Conservation (phyloP, 805 yeast species). For the Barnettozyma wickerhamii region DNA sequence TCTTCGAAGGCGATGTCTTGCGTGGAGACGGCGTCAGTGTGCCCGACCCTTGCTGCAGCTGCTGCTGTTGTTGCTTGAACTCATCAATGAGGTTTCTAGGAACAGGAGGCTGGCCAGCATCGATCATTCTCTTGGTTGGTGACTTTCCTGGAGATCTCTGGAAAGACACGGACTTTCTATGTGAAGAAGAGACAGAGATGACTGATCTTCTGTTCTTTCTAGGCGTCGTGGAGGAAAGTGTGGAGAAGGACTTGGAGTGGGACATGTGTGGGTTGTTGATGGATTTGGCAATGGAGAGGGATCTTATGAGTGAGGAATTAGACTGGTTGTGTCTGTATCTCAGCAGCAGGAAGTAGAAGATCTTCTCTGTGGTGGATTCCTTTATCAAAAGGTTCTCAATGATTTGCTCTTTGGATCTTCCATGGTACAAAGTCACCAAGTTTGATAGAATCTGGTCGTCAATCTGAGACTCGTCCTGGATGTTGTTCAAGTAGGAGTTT, state of each 20-base stretch:
- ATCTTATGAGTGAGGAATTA: slow-evolving; percentile 25
- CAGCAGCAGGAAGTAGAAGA: slow-evolving; percentile 70
- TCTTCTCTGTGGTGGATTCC: slow-evolving; percentile 67
- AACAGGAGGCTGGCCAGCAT: slow-evolving; percentile 20
- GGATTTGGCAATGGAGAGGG: slow-evolving; percentile 27
- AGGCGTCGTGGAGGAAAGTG: slow-evolving; percentile 19
- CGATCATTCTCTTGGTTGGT: slow-evolving; percentile 24
- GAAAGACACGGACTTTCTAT: slow-evolving; percentile 45
- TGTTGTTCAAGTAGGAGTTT: slow-evolving; percentile 23
- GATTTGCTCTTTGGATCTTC: slow-evolving; percentile 56
- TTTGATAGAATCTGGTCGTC: slow-evolving; percentile 74
- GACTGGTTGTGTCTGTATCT: slow-evolving; percentile 71
- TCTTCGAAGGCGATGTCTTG: slow-evolving; percentile 10
- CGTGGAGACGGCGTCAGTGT: slow-evolving; percentile 8
- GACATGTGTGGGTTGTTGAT: slow-evolving; percentile 15
- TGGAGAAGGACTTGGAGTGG: slow-evolving; percentile 9
- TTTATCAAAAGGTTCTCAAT: slow-evolving; percentile 49
- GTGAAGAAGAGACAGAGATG: slow-evolving; percentile 45
- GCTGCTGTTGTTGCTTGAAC: slow-evolving; percentile 12
- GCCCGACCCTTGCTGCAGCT: background rate
- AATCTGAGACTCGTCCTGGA: slow-evolving; percentile 40
- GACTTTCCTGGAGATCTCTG: slow-evolving; percentile 23
- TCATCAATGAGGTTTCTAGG: slow-evolving; percentile 21
- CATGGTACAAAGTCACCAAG: slow-evolving; percentile 78
- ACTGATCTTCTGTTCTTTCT: slow-evolving; percentile 37